Base-by-base conservation (phyloP, 768 basidiomycete genomes). In the Kwoniella pini region DNA sequence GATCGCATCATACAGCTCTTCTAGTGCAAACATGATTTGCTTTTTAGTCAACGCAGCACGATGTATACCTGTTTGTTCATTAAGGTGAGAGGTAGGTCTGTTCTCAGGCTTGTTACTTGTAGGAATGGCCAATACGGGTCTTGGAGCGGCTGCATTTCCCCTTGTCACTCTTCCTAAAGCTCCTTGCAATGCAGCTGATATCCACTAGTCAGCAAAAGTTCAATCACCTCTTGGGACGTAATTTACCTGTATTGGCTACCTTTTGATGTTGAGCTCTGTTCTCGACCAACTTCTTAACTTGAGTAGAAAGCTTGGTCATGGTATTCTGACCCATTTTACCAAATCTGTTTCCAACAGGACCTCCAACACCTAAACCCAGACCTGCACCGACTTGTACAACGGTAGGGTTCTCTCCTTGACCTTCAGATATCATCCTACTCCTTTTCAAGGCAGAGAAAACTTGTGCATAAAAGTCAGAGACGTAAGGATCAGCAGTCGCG, bases 401-500 rank as follows among this genome's bases (percentile, higher is more conserved):
- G 13, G 88, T 63, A 1, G 71, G 72, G 3, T 64, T 62, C 4
- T 67, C 64, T 2, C 42, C 64, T 49, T 89, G 88, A 51, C 86
- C 85, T 21, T 57, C 89, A 53, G 36, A 40, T 5, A 58, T 63
- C 80, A 55, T 88, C 88, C 82, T 90, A 79, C 57, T 89, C 85
- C 91, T 86, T 52, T 90, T 72, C 59, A 95, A 85, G 1, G 90
- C 89, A 38, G 89, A 87, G 74, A 90, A 93, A 2, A 97, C 93
- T 79, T 98, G 94, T 11, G 93, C 96, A 73, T 99, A 99, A 77
- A 97, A 99, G 77, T 99, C 96, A 65, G 98, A 95, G 30, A 90
- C 87, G 78, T 95, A 98, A 0, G 96, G 96, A 80, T 99, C 96
- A 72, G 90, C 88, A 5, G 93, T 95, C 43, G 96, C 93, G 40